A percentile compares a stretch with the other conserved stretches of the same genome.
Conservation (phyloP, 108 stramenopile species). For the Skeletonema grethae region DNA sequence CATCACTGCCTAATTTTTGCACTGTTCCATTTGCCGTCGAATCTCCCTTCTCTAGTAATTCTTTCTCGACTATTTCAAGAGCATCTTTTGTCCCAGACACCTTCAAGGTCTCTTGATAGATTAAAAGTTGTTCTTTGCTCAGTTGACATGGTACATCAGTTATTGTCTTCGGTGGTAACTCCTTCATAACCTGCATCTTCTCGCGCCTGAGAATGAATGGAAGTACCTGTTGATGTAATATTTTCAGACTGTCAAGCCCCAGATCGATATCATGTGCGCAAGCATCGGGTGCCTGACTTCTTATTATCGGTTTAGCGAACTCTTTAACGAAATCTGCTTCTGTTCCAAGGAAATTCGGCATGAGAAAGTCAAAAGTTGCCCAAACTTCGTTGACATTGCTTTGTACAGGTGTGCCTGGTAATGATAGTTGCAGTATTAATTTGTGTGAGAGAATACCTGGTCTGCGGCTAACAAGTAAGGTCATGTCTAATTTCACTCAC, state of each 20-base stretch:
- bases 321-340: conserved; percentile 74
- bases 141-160: conserved; percentile 83
- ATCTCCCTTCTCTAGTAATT: conserved; percentile 12
- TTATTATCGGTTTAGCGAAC: conserved; percentile 83
- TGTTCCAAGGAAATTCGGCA: conserved; percentile 95
- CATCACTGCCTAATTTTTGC: conserved; percentile 48
- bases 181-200: conserved; percentile 93
- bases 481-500: conserved; percentile 15
- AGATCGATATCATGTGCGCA: conserved; percentile 54
- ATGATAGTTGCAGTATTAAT: no score
- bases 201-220: conserved; percentile 94
- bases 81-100: conserved; percentile 49
- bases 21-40: conserved; percentile 6
- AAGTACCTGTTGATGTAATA: conserved; percentile 90
- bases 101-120: conserved; percentile 63
- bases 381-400: conserved; percentile 98
- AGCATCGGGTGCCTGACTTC: conserved; percentile 66
- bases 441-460: no score
- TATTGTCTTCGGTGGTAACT: conserved; percentile 94
- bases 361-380: conserved; percentile 96
- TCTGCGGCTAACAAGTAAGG: no score
- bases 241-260: conserved; percentile 80
- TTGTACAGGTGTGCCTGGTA: conserved; percentile 89
- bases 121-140: conserved; percentile 58
- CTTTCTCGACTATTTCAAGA: conserved; percentile 31